Conservation (phyloP, 257 asterid genomes). For the Solanum neorickii region DNA sequence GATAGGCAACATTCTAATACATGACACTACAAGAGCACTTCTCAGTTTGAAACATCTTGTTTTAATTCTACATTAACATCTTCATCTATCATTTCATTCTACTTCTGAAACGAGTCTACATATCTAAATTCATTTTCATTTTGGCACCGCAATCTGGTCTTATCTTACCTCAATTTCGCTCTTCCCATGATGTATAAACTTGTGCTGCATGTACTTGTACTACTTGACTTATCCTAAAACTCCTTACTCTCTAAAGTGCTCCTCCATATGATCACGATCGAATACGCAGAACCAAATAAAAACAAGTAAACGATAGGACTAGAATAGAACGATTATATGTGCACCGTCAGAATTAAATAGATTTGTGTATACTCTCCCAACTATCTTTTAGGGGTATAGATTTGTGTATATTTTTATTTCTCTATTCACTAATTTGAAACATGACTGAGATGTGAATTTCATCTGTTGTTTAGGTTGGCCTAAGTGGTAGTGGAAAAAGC, state of each 20-base stretch:
- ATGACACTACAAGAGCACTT: background rate
- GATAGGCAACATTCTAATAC: background rate
- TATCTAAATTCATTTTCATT: background rate
- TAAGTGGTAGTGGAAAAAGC: slow-evolving; percentile 99
- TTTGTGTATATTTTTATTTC: background rate
- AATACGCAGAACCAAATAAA: background rate
- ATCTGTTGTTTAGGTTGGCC: slow-evolving; percentile 54
- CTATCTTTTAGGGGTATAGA: background rate
- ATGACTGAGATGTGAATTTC: background rate
- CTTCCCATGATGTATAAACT: background rate
- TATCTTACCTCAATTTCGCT: background rate
- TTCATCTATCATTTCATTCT: background rate
- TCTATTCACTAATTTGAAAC: background rate
- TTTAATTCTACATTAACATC: background rate
- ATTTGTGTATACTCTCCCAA: background rate
- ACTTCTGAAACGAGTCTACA: background rate
- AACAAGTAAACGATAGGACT: background rate
- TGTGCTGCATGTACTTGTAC: background rate
- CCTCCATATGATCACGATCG: background rate
- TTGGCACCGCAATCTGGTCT: background rate
- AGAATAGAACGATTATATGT: background rate
- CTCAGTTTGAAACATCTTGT: background rate
- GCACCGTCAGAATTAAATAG: background rate
- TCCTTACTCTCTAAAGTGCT: background rate
- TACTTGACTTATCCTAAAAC: background rate